A percentile compares a stretch with the other conserved stretches of the same genome.
Conservation (phyloP, 768 basidiomycete genomes). For the Russula dissimulans region DNA sequence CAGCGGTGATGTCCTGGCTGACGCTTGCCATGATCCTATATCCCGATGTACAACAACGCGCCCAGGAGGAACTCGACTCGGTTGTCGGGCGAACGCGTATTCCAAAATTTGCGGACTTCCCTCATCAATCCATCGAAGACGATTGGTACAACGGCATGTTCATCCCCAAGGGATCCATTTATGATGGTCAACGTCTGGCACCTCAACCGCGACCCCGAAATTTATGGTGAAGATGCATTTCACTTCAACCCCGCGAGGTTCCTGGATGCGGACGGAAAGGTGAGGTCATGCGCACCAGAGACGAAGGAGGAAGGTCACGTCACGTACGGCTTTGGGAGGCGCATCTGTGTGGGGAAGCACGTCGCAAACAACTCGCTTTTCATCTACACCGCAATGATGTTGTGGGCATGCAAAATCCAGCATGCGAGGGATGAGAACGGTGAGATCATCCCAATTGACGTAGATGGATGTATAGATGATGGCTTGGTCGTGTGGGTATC, state of each 20-base stretch:
- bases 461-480: conserved; percentile 10
- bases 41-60: conserved; percentile 6
- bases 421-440: conserved; percentile 4
- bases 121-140: conserved; percentile 12
- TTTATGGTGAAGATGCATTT: neutral
- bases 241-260: conserved; percentile 9
- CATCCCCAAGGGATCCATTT: conserved; percentile 5
- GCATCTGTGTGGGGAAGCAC: conserved; percentile 10
- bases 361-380: conserved; percentile 11
- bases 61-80: conserved; percentile 9
- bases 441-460: conserved; percentile 1
- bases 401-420: neutral
- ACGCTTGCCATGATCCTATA: conserved; percentile 8
- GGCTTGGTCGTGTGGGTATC: conserved; percentile 4
- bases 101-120: conserved; percentile 1
- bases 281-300: conserved; percentile 1
- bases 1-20: conserved; percentile 10
- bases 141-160: conserved; percentile 14
- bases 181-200: conserved; percentile 7
- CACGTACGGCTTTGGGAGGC: conserved; percentile 11
- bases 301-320: conserved; percentile 10
- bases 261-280: neutral
- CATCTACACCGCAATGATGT: conserved; percentile 12
- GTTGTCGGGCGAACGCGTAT: conserved; percentile 2
- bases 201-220: conserved; percentile 12